Conservation (phyloP, 2,329 filamentous ascomycete species). For the Nemania sp. region DNA sequence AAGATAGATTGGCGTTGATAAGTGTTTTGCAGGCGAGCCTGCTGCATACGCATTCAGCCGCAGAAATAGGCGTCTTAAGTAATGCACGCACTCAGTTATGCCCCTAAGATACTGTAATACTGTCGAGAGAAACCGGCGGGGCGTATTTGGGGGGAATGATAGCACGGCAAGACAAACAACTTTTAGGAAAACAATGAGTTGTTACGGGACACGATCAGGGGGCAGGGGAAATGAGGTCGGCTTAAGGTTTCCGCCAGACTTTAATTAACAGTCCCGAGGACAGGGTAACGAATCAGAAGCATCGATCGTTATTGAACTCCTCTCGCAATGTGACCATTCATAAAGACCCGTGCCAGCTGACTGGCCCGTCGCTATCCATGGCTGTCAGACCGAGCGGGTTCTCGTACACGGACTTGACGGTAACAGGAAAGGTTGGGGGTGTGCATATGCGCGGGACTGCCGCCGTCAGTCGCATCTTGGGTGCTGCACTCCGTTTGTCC, state of each 20-base stretch:
- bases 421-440: constrained; percentile 18
- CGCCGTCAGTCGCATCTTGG: constrained; percentile 13
- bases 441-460: constrained; percentile 23
- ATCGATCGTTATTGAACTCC: constrained; percentile 44
- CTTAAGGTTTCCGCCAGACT: constrained; percentile 47
- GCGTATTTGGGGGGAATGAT: constrained; percentile 17
- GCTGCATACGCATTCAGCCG: constrained; percentile 21
- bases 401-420: constrained; percentile 22
- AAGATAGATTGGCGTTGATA: constrained; percentile 17
- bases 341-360: constrained; percentile 35
- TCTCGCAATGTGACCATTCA: constrained; percentile 45
- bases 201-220: constrained; percentile 13
- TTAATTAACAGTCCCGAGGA: constrained; percentile 43
- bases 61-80: constrained; percentile 14
- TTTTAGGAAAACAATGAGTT: constrained; percentile 17
- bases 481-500: not conserved
- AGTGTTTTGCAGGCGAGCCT: constrained; percentile 8
- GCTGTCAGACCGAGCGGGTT: constrained; percentile 29
- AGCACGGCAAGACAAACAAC: constrained; percentile 24
- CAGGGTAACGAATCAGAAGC: constrained; percentile 50
- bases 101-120: constrained; percentile 1
- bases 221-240: constrained; percentile 44
- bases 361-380: constrained; percentile 32
- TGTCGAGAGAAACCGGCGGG: constrained; percentile 9
- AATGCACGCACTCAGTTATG: constrained; percentile 25